These are phyloP conservation scores for Juglanconis sp. DNA, from an alignment of 2,329 filamentous ascomycete genomes.

Conservation along the genomic window DNA sequence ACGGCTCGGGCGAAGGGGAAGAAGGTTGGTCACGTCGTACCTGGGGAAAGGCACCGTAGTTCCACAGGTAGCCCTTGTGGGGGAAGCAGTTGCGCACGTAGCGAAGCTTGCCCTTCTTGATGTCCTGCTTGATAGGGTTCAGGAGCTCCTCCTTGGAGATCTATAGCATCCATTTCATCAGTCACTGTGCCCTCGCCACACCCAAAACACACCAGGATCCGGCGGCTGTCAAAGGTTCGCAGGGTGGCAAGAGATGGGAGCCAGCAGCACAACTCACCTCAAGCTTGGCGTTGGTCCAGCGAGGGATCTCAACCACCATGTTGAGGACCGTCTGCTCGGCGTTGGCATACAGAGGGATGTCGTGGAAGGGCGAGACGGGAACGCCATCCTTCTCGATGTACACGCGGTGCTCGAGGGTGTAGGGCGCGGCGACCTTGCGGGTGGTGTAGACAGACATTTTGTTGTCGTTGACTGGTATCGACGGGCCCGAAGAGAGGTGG, in stretches of 20 bases:
- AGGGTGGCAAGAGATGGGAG: background rate
- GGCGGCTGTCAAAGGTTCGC: background rate
- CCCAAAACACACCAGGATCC: background rate
- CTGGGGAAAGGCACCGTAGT: slow-evolving; percentile 99
- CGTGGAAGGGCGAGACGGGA: slow-evolving; percentile 93
- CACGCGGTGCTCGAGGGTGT: slow-evolving; percentile 80
- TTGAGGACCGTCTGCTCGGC: slow-evolving; percentile 93
- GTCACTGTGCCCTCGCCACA: background rate
- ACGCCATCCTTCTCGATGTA: slow-evolving; percentile 98
- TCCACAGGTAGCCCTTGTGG: slow-evolving; percentile 99
- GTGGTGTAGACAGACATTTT: slow-evolving; percentile 68
- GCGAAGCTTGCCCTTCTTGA: slow-evolving; percentile 99
- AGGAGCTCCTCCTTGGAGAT: slow-evolving; percentile 98
- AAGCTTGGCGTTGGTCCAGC: slow-evolving; percentile 99
- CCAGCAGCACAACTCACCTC: slow-evolving; percentile 63
- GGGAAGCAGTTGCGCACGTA: slow-evolving; percentile 99
- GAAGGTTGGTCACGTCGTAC: slow-evolving; percentile 45
- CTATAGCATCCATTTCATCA: slow-evolving; percentile 40
- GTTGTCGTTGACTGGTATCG: slow-evolving; percentile 18
- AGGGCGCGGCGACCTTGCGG: slow-evolving; percentile 76
- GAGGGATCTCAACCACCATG: slow-evolving; percentile 99
- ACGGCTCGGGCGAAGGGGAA: background rate
- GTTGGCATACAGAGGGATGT: slow-evolving; percentile 97
- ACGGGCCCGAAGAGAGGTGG: slow-evolving; percentile 42
- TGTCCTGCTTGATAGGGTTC: slow-evolving; percentile 99